Evolutionary conservation across 495 filamentous ascomycete species (phyloP).

Genomic region (Diplogelasinospora grovesii): DNA sequence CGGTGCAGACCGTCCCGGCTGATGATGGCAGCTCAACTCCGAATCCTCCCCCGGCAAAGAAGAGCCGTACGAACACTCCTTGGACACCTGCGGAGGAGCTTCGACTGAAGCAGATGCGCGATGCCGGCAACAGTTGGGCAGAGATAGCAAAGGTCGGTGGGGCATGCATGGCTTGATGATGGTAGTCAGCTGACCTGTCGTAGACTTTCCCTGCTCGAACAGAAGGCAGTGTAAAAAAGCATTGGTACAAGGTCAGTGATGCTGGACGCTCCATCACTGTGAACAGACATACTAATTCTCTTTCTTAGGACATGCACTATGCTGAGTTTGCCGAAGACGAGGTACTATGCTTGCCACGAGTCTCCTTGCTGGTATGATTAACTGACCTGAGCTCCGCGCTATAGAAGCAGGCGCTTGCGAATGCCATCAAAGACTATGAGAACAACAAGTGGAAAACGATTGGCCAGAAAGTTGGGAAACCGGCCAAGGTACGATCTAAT

Average conservation of each 20-base stretch:
- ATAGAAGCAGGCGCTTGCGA: slow-evolving; percentile 76
- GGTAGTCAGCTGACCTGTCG: slow-evolving; percentile 24
- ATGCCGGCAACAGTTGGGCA: slow-evolving; percentile 88
- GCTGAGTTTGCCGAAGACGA: slow-evolving; percentile 98
- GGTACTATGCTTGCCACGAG: slow-evolving; percentile 46
- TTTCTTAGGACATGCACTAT: slow-evolving; percentile 88
- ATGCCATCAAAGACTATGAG: slow-evolving; percentile 97
- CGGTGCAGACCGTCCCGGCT: slow-evolving; percentile 24
- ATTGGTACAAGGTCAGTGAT: slow-evolving; percentile 89
- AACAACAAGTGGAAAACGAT: slow-evolving; percentile 98
- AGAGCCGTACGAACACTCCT: slow-evolving; percentile 92
- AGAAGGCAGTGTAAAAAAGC: slow-evolving; percentile 97
- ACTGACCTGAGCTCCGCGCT: slow-evolving; percentile 9
- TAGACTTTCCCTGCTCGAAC: slow-evolving; percentile 89
- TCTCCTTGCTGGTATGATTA: background rate
- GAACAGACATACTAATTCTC: slow-evolving; percentile 24
- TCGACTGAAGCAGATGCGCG: slow-evolving; percentile 84
- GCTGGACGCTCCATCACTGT: background rate
- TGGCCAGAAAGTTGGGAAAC: slow-evolving; percentile 92
- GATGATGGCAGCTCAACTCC: slow-evolving; percentile 24
- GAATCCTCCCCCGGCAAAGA: slow-evolving; percentile 65
- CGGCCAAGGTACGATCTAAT: too few species aligned
- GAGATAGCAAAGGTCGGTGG: slow-evolving; percentile 85
- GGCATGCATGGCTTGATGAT: background rate
- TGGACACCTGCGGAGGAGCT: slow-evolving; percentile 96